A percentile compares a stretch with the other conserved stretches of the same genome.
phyloP scores from a whole-genome alignment of 805 yeast species.

The Wickerhamiella nectarea region DNA sequence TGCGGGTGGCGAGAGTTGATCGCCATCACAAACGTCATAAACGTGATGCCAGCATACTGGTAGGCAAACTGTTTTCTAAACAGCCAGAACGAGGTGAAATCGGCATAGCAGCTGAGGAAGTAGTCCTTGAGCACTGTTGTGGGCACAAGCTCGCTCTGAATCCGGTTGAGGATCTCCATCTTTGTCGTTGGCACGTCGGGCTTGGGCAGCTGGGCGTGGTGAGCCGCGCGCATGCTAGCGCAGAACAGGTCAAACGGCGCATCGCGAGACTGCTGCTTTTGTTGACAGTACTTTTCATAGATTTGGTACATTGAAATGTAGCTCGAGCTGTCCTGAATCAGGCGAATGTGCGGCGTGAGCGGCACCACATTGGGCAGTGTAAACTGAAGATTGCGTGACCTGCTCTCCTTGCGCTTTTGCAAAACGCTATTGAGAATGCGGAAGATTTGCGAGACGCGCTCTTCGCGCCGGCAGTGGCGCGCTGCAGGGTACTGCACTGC shows the following conservation, averaged over 20 bases:
- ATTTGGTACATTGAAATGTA: conserved; percentile 68
- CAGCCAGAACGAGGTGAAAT: conserved; percentile 91
- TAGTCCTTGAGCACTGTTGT: conserved; percentile 67
- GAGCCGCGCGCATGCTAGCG: conserved; percentile 79
- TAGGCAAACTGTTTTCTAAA: conserved; percentile 91
- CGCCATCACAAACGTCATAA: conserved; percentile 88
- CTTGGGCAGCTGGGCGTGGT: conserved; percentile 83
- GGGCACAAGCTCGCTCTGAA: conserved; percentile 79
- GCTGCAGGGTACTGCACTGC: conserved; percentile 98
- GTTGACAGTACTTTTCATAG: conserved; percentile 75
- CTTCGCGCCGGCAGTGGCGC: conserved; percentile 93
- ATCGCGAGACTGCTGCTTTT: conserved; percentile 62
- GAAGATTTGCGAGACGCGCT: conserved; percentile 81
- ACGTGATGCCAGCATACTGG: conserved; percentile 85
- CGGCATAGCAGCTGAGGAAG: conserved; percentile 53
- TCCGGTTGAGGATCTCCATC: conserved; percentile 81
- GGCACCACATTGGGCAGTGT: conserved; percentile 89
- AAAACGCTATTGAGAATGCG: conserved; percentile 75
- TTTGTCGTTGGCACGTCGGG: conserved; percentile 82
- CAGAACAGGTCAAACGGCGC: conserved; percentile 79
- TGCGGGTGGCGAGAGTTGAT: conserved; percentile 88
- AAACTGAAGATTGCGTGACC: conserved; percentile 71
- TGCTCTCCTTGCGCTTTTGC: conserved; percentile 69
- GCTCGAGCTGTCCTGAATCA: conserved; percentile 67
- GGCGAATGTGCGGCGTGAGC: conserved; percentile 83